Base-by-base conservation (phyloP, 345 rosid genomes). In the Acer campestre region DNA sequence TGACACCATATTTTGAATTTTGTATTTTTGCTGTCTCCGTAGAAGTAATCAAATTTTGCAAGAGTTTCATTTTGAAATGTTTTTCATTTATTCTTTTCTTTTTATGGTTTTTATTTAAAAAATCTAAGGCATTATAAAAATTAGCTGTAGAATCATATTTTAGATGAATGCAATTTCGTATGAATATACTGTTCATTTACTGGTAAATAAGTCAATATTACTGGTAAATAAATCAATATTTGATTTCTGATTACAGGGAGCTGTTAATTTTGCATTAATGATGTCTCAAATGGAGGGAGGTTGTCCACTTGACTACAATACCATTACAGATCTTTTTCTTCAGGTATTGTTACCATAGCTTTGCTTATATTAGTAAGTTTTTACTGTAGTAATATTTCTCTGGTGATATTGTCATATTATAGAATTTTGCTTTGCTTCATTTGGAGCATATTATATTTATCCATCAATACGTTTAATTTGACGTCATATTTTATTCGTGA, bases 221-320 rank as follows among this genome's bases (percentile, higher is more conserved):
- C 35, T 31, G 35, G 38, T 44, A 20, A 44, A 69, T 62, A 22
- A 66, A 53, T 79, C 29, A 51, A 63, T 17, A 12, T 61, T 69
- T 77, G 53, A 46, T 35, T 78, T 79, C 75, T 12, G 74, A 65
- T 75, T 84, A 73, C 81, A 97, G 99, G 99, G 99, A 65, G 99
- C 99, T 67, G 98, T 90, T 67, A 94, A 97, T 85, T 97, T 97
- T 89, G 98, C 99, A 51, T 81, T 94, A 84, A 97, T 93, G 99
- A 97, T 97, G 99, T 94, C 99, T 64, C 98, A 97, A 89, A 97
- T 97, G 99, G 98, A 94, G 86, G 99, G 97, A 65, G 99, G 99
- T 59, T 93, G 97, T 82, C 98, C 99, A 17, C 84, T 97, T 81
- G 99, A 97, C 81, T 93, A 86, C 87, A 97, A 97, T 74, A 97